A percentile compares a stretch with the other conserved stretches of the same genome.
phyloP scores from a whole-genome alignment of 352 stramenopile species.

The Phytophthora agathidicida region DNA sequence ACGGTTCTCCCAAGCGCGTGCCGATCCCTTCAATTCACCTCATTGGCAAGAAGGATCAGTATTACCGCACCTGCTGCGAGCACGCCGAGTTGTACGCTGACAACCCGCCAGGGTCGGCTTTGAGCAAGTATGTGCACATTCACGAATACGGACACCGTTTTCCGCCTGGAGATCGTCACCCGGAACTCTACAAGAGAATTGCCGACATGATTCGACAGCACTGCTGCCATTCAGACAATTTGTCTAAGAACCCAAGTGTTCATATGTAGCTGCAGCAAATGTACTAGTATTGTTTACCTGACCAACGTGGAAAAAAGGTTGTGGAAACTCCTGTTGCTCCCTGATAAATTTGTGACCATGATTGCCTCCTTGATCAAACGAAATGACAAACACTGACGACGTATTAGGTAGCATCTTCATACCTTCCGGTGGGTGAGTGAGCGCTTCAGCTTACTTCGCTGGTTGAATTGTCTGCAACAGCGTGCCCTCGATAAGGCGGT shows the following conservation, averaged over 20 bases:
- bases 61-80: conserved; percentile 44
- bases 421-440: conserved; percentile 18
- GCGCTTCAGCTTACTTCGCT: conserved; percentile 18
- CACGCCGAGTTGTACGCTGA: conserved; percentile 37
- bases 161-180: conserved; percentile 26
- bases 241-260: not conserved
- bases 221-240: conserved; percentile 5
- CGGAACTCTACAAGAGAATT: conserved; percentile 30
- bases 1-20: conserved; percentile 32
- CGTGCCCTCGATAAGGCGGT: conserved; percentile 69
- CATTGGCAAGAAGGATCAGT: conserved; percentile 50
- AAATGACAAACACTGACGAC: too few relatives aligned
- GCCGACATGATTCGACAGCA: conserved; percentile 24
- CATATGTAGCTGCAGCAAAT: too few relatives aligned
- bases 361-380: too few relatives aligned
- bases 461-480: conserved; percentile 22
- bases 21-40: conserved; percentile 66
- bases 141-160: conserved; percentile 40
- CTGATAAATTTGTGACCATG: too few relatives aligned
- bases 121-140: conserved; percentile 33
- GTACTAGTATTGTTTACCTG: not conserved
- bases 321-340: not conserved
- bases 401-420: too few relatives aligned
- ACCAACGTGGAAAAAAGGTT: not conserved
- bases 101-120: not conserved